Base-by-base conservation (phyloP, 2,329 filamentous ascomycete genomes). In the Fusarium bactridioides region DNA sequence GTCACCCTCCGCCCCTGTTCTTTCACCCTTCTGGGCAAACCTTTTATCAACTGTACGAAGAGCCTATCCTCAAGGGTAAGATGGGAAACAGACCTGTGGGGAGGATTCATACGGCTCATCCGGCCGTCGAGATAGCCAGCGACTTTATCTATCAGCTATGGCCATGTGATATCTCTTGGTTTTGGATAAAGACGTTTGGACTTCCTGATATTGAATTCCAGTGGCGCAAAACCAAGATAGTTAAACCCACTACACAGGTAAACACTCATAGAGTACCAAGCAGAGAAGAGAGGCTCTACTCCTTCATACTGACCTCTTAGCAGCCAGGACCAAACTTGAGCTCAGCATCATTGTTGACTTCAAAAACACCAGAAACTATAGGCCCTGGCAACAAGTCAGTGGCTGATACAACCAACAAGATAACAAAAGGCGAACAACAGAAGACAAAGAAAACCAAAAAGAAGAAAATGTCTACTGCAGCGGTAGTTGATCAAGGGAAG, bases 11-110 rank as follows among this genome's bases (percentile, higher is more conserved):
- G 3, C 74, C 74, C 3, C n/a, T 64, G 4, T 38, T 62, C 43
- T 65, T 74, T 13, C 60, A 76, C 25, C 74, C 72, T 10, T 47
- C 56, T 4, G 66, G 74, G 16, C 47, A 35, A 50, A 67, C 65
- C 0, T 70, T 58, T 3, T 67, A 66, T 19, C 72, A 76, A 50
- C 29, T 61, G 2, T 53, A 71, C 5, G 70, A 76, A 45, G 60
- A 70, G 43, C 72, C 74, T 11, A 70, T 77, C 10, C 37, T 77
- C 2, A 72, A 25, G 29, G 73, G 71, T 0, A 54, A 9, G 3
- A 25, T 70, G 13, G 71, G 74, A 0, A 65, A 63, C 19, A 7
- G 23, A 12, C 21, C 73, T 19, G 69, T 74, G 3, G 10, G 12
- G 4, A 37, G 27, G 21, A 71, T 74, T 18, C 2, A 62, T 1